Evolutionary conservation across 2,329 filamentous ascomycete species (phyloP), one percentile per base, ranked within the genome.

Genomic region (Ramularia endophylla): DNA sequence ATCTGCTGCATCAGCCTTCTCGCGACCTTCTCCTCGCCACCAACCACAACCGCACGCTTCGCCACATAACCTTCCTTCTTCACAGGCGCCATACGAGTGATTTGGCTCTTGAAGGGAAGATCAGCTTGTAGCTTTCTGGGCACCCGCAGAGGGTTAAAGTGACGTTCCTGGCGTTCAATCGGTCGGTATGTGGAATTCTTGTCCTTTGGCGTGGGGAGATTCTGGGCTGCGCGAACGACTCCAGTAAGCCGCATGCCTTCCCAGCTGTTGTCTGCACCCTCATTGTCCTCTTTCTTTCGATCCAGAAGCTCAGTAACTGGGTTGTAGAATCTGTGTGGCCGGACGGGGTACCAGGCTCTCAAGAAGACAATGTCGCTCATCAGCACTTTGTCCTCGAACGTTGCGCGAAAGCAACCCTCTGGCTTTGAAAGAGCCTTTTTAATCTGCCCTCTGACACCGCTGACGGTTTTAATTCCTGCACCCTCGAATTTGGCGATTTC

Each of bases 401-500:
- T 97, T 17, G 92, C 92, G 57, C 94, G 81, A 78, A 94, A 97
- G 67, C 90, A 84, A 36, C 92, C 92, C 52, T 98, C 92, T 1
- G 92, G 90, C 57, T 95, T 94, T 62, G 81, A 83, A 1, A 98
- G 75, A 0, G 92, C 90, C 47, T 88, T 83, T 72, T 98, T 98
- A 77, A 98, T 95, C 66, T 98, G 92, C 47, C 92, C 92, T 30
- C 92, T 79, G 47, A 98, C 81, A 38, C 94, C 94, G 1, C 89
- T 95, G 17, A 98, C 94, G 0, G 94, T 98, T 61, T 89, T 87
- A 68, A 98, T 90, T 41, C 86, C 81, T 8, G 92, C 92, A 43
- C 92, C 92, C 69, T 98, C 92, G 59, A 98, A 98, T 63, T 97
- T 98, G 58, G 92, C 90, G 51, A 98, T 92, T 63, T 98, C 92